phyloP scores from a whole-genome alignment of 345 rosid species.

The Acer yangbiense region DNA sequence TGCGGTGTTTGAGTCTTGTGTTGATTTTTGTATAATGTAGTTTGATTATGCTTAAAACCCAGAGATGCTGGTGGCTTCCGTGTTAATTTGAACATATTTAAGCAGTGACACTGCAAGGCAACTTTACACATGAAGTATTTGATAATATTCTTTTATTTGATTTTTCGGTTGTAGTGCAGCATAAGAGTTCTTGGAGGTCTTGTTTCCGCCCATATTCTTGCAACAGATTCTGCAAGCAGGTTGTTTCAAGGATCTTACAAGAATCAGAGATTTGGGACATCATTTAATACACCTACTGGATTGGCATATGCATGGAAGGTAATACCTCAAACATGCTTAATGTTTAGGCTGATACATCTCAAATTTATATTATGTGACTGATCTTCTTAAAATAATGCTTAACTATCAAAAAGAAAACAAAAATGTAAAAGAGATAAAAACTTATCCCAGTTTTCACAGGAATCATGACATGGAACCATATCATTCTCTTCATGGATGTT shows the following conservation, averaged over 20 bases:
- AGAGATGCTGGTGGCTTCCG: neutral
- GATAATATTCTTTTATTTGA: conserved; percentile 31
- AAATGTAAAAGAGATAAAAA: neutral
- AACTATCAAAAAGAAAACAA: no score
- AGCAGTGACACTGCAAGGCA: neutral
- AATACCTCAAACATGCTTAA: conserved; percentile 20
- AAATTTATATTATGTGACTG: neutral
- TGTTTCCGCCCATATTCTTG: conserved; percentile 98
- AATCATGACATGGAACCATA: neutral
- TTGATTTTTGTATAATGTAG: neutral
- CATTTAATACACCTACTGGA: conserved; percentile 91
- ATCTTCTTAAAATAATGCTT: neutral
- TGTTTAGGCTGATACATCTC: neutral
- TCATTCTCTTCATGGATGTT: neutral
- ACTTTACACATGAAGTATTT: conserved; percentile 23
- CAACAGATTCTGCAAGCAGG: conserved; percentile 74
- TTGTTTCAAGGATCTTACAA: conserved; percentile 72
- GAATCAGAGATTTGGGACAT: conserved; percentile 84
- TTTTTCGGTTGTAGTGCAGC: conserved; percentile 73
- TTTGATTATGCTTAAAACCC: conserved; percentile 7
- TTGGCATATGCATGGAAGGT: conserved; percentile 99
- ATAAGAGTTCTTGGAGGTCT: conserved; percentile 99
- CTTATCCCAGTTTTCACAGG: neutral
- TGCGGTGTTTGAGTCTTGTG: neutral
- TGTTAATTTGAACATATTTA: conserved; percentile 1